Base-by-base conservation (phyloP, 805 yeast genomes). In the Barnettozyma vustinii region DNA sequence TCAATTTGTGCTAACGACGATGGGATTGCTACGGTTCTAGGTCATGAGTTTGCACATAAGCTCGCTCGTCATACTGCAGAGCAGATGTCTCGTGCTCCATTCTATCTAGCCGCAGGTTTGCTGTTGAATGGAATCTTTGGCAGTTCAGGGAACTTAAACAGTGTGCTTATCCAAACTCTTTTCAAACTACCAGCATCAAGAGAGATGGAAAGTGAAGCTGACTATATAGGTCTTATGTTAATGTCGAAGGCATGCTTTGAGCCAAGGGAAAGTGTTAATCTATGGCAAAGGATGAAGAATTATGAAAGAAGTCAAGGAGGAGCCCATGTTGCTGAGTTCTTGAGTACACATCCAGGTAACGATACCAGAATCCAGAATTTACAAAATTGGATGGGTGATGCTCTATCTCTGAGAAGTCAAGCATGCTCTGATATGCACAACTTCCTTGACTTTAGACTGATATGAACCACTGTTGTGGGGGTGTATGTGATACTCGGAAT, bases 151-250 rank as follows among this genome's bases (percentile, higher is more conserved):
- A 57, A 68, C 42, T 60, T 86, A 48, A 78, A 78, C 57, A 74
- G 76, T 46, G 54, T 86, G 30, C 64, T 87, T 15, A 56, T 76
- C 23, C 74, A 74, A 25, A 74, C 89, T 1, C 62, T 80, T 13
- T 63, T 90, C 44, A 78, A 80, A 55, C 77, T 84, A 77, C 97
- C 97, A 0, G 86, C 95, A 0, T 86, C 96, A 1, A 74, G 99
- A 58, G 88, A 80, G 51, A 89, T 89, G 96, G 99, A 94, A 66
- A 77, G 89, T 0, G 99, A 94, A 65, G 98, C 99, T 0, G 99
- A 94, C 66, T 83, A 84, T 58, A 91, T 94, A 27, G 99, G 99
- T 0, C 70, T 94, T 52, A 84, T 89, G 81, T 73, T 92, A 56
- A 87, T 92, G 96, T 80, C 96, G 2, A 72, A 81, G 51, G 96